Percentiles rank a stretch among this genome's conserved stretches.
These are phyloP conservation scores for Lachnellula hyalina DNA, from an alignment of 2,329 filamentous ascomycete species.

Conservation along the genomic window DNA sequence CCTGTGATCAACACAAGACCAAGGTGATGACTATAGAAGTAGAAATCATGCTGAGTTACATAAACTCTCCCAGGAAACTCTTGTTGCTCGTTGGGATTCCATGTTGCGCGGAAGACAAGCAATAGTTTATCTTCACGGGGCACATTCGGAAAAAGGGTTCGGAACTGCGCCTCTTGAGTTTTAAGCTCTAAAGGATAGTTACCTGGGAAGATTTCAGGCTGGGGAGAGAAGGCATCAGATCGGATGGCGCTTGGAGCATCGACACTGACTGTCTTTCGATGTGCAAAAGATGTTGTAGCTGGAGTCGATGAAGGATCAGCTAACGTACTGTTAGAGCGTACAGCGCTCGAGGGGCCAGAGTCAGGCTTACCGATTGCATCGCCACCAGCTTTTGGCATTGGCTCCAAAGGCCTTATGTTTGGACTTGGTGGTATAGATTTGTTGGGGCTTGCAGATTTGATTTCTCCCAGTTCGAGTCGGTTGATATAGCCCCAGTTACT, in stretches of 20 bases:
- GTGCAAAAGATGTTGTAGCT: slow-evolving; percentile 9
- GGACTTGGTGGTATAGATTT: slow-evolving; percentile 24
- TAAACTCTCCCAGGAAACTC: slow-evolving; percentile 83
- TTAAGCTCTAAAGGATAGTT: slow-evolving; percentile 78
- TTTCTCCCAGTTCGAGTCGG: slow-evolving; percentile 50
- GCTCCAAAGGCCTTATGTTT: slow-evolving; percentile 21
- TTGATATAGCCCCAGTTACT: slow-evolving; percentile 72
- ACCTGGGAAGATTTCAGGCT: slow-evolving; percentile 52
- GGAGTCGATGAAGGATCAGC: slow-evolving; percentile 18
- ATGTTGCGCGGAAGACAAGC: slow-evolving; percentile 87
- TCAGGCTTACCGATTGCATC: slow-evolving; percentile 29
- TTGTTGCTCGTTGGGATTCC: slow-evolving; percentile 68
- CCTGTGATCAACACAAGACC: slow-evolving; percentile 82
- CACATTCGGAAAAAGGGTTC: slow-evolving; percentile 81
- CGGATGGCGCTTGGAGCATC: slow-evolving; percentile 34
- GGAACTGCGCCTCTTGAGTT: slow-evolving; percentile 88
- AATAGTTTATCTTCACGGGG: slow-evolving; percentile 75
- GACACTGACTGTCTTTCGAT: slow-evolving; percentile 28
- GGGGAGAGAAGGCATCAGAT: slow-evolving; percentile 15
- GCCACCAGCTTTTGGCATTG: slow-evolving; percentile 21
- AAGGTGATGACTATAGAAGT: slow-evolving; percentile 94
- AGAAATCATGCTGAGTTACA: slow-evolving; percentile 80
- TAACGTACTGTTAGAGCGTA: slow-evolving; percentile 19
- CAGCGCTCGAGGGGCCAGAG: slow-evolving; percentile 10
- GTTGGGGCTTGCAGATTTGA: slow-evolving; percentile 26